Evolutionary conservation across 805 yeast genomes (phyloP).

Genomic region (Candida taoyuanica): DNA sequence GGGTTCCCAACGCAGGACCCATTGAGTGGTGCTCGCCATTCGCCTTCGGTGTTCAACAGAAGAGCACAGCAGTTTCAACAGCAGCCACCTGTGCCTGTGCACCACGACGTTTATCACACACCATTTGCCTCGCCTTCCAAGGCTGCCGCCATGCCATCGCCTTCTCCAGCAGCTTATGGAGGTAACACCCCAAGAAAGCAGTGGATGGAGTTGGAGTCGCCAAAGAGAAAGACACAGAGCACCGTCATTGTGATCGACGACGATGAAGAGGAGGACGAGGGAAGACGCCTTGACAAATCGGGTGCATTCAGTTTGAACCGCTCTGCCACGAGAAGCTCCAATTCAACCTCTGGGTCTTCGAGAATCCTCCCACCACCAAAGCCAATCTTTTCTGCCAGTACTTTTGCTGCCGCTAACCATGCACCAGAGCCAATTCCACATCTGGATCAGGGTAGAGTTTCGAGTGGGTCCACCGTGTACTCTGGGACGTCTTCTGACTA

Average conservation of each 20-base stretch:
- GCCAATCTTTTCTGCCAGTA: constrained; percentile 59
- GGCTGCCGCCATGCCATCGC: constrained; percentile 3
- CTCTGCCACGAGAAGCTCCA: constrained; percentile 33
- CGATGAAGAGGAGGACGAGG: constrained; percentile 33
- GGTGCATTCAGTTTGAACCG: constrained; percentile 26
- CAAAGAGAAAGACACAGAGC: constrained; percentile 51
- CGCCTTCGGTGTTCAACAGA: constrained; percentile 40
- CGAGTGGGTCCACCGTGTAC: constrained; percentile 26
- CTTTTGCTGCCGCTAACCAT: constrained; percentile 53
- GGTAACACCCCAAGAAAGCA: constrained; percentile 54
- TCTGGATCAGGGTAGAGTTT: constrained; percentile 26
- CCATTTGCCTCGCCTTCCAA: constrained; percentile 33
- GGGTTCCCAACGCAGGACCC: constrained; percentile 16
- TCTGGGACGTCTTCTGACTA: constrained; percentile 16
- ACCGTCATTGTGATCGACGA: constrained; percentile 45
- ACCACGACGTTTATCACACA: constrained; percentile 18
- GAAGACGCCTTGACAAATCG: constrained; percentile 8
- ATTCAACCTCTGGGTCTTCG: constrained; percentile 30
- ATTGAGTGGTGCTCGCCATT: constrained; percentile 28
- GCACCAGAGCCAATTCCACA: constrained; percentile 12
- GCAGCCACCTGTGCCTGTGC: constrained; percentile 1
- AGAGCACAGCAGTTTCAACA: constrained; percentile 25
- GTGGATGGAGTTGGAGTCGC: constrained; percentile 68
- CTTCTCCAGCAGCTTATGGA: constrained; percentile 24
- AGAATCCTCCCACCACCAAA: constrained; percentile 58